Conservation (phyloP, 2,329 filamentous ascomycete species). For the Plenodomus tracheiphilus region DNA sequence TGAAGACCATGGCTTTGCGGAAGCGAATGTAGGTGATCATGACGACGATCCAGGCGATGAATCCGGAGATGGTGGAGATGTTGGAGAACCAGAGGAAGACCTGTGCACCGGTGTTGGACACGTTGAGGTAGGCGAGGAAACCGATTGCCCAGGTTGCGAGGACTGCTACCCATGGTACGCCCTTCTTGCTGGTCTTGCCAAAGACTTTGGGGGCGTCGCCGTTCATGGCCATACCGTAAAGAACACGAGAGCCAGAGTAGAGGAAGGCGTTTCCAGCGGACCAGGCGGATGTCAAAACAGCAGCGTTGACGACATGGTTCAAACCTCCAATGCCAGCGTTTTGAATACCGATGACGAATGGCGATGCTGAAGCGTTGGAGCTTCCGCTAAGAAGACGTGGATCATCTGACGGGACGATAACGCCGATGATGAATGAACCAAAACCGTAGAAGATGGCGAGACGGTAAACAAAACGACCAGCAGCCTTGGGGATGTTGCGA, state of each 20-base stretch:
- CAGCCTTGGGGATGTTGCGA: conserved; percentile 57
- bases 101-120: conserved; percentile 49
- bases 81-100: conserved; percentile 72
- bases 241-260: conserved; percentile 55
- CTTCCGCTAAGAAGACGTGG: conserved; percentile 45
- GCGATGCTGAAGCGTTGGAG: conserved; percentile 41
- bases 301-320: conserved; percentile 73
- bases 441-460: conserved; percentile 59
- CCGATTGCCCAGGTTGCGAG: conserved; percentile 47
- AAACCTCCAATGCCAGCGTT: conserved; percentile 69
- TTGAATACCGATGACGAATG: conserved; percentile 67
- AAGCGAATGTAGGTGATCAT: conserved; percentile 65
- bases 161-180: conserved; percentile 48
- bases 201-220: conserved; percentile 58
- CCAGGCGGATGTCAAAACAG: conserved; percentile 73
- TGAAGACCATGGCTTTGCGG: conserved; percentile 50
- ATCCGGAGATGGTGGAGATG: conserved; percentile 63
- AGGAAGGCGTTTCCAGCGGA: conserved; percentile 71
- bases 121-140: conserved; percentile 55
- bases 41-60: conserved; percentile 60
- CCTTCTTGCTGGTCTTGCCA: conserved; percentile 50
- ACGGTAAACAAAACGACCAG: conserved; percentile 57
- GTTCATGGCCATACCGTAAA: conserved; percentile 54
- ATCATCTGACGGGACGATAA: conserved; percentile 62
- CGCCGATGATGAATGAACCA: conserved; percentile 60